phyloP scores from a whole-genome alignment of 345 rosid species.

The Erodium maritimum region DNA sequence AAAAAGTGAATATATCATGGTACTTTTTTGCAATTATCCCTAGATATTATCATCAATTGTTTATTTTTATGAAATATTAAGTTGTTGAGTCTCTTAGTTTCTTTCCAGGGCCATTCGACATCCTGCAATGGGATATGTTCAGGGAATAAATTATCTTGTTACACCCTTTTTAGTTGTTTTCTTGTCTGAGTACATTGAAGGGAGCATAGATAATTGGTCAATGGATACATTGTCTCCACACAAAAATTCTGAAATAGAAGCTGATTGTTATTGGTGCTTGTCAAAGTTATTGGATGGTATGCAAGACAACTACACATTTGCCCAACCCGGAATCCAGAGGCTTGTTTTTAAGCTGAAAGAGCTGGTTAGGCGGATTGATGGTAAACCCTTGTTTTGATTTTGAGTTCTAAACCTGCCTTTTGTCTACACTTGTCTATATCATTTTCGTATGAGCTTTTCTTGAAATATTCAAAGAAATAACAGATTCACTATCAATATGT shows the following conservation, averaged over 20 bases:
- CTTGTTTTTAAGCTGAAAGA: conserved; percentile 97
- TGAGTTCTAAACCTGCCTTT: background rate
- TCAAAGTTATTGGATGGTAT: conserved; percentile 93
- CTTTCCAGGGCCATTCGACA: conserved; percentile 86
- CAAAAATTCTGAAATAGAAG: conserved; percentile 64
- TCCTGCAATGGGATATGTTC: conserved; percentile 98
- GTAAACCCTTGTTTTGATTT: conserved; percentile 24
- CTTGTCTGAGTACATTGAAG: conserved; percentile 82
- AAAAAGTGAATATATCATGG: no score
- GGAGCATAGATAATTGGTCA: conserved; percentile 65
- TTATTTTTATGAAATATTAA: background rate
- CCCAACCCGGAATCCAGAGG: conserved; percentile 99
- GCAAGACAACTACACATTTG: conserved; percentile 99
- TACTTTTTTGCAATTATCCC: no score
- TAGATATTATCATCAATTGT: background rate
- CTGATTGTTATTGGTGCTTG: conserved; percentile 97
- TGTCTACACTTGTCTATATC: background rate
- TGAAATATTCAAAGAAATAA: background rate
- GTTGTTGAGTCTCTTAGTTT: background rate
- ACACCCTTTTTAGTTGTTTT: conserved; percentile 93
- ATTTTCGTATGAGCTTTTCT: background rate
- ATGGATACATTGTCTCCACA: conserved; percentile 55
- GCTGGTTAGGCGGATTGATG: conserved; percentile 90
- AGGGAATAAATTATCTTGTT: conserved; percentile 95
- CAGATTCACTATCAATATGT: no score